Conservation (phyloP, 371 early-diverging fungal genomes). For the Saksenaea vasiformis region DNA sequence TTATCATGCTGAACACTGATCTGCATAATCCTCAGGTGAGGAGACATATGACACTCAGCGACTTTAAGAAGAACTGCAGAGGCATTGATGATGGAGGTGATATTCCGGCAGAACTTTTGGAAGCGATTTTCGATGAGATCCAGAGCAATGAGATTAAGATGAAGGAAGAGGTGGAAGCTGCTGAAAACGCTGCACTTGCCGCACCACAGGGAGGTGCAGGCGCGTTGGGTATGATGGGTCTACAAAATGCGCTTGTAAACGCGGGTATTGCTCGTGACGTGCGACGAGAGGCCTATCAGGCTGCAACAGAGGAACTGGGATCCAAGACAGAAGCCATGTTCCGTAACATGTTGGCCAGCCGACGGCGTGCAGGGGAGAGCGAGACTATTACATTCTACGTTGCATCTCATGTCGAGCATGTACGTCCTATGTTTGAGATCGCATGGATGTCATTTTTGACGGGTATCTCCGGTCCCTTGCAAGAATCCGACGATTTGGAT, state of each 20-base stretch:
- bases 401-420: constrained; percentile 86
- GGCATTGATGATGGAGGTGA: constrained; percentile 90
- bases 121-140: constrained; percentile 83
- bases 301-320: constrained; percentile 59
- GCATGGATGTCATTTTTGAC: constrained; percentile 91
- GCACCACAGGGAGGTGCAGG: constrained; percentile 18
- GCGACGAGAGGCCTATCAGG: constrained; percentile 53
- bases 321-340: constrained; percentile 61
- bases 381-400: constrained; percentile 60
- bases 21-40: constrained; percentile 91
- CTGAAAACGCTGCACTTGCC: constrained; percentile 41
- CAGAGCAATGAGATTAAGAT: constrained; percentile 85
- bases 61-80: constrained; percentile 94
- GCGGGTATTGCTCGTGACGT: constrained; percentile 53
- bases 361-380: constrained; percentile 43
- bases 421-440: constrained; percentile 89
- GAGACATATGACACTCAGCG: constrained; percentile 88
- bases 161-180: constrained; percentile 78
- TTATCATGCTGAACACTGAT: constrained; percentile 97
- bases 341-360: constrained; percentile 50
- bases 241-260: constrained; percentile 51
- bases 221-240: constrained; percentile 40
- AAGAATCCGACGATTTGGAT: constrained; percentile 79
- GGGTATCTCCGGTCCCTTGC: constrained; percentile 82
- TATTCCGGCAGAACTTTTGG: constrained; percentile 69